Conservation (phyloP, 2,329 filamentous ascomycete genomes). For the Myotisia sp. region DNA sequence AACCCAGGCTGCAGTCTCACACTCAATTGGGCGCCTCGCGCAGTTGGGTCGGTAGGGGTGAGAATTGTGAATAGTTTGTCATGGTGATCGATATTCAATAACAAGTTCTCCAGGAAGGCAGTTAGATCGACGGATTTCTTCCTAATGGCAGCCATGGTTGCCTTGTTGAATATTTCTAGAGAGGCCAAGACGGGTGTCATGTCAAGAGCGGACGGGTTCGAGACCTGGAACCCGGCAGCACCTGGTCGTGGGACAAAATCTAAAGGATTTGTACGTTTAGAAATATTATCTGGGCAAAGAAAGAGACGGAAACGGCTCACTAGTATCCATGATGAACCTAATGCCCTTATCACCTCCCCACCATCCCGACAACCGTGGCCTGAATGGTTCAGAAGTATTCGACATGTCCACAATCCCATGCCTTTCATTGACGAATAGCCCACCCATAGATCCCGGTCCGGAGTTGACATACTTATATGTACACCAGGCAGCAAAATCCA, state of each 20-base stretch:
- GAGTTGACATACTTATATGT: constrained; percentile 90
- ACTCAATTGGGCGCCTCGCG: constrained; percentile 68
- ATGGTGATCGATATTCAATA: constrained; percentile 18
- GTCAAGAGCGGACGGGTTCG: constrained; percentile 68
- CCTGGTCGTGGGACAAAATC: constrained; percentile 61
- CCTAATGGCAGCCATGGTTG: constrained; percentile 54
- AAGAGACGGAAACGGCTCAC: constrained; percentile 16
- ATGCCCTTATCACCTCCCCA: constrained; percentile 68
- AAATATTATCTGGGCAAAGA: neutral
- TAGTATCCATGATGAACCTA: constrained; percentile 72
- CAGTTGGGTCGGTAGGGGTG: constrained; percentile 52
- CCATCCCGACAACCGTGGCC: constrained; percentile 64
- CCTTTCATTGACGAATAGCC: constrained; percentile 63
- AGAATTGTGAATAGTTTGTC: constrained; percentile 45
- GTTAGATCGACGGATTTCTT: constrained; percentile 60
- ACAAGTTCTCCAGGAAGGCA: constrained; percentile 56
- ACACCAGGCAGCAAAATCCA: constrained; percentile 87
- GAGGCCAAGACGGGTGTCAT: constrained; percentile 60
- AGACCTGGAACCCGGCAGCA: constrained; percentile 70
- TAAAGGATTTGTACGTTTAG: constrained; percentile 13
- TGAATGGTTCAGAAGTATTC: constrained; percentile 37
- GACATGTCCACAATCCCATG: constrained; percentile 40
- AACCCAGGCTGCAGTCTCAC: constrained; percentile 53
- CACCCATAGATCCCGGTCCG: constrained; percentile 68
- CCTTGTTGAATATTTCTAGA: constrained; percentile 58